Conservation (phyloP, 306 rosid genomes). For the Delonix regia region DNA sequence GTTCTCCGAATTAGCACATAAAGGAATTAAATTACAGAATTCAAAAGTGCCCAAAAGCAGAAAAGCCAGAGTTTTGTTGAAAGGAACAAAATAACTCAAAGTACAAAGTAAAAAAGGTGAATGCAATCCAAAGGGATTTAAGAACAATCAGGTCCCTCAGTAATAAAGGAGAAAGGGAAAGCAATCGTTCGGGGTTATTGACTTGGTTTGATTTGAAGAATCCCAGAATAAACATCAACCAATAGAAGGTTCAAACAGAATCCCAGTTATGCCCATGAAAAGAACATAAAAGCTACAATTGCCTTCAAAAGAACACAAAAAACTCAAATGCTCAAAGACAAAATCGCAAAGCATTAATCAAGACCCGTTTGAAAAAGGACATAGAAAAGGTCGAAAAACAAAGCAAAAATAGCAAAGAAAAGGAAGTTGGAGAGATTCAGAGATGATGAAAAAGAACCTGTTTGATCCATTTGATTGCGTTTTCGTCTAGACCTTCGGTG, state of each 20-base stretch:
- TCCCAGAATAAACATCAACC: neutral
- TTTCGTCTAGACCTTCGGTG: slow-evolving; percentile 92
- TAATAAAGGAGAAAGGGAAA: slow-evolving; percentile 2
- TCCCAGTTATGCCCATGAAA: neutral
- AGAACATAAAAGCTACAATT: neutral
- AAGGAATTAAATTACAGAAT: neutral
- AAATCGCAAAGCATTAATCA: neutral
- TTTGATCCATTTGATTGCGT: slow-evolving; percentile 86
- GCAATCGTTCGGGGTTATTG: neutral
- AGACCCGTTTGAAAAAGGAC: neutral
- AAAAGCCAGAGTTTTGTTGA: neutral
- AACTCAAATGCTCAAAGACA: too few relatives aligned
- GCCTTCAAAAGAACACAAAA: neutral
- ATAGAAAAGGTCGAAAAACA: neutral
- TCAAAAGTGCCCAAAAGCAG: neutral
- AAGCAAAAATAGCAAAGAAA: neutral
- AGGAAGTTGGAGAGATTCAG: neutral
- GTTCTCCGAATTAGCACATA: neutral
- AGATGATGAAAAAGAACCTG: slow-evolving; percentile 48
- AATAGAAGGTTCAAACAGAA: neutral
- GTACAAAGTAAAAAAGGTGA: neutral
- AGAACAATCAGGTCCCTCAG: neutral
- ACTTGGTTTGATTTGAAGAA: neutral
- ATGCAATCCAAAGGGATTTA: neutral
- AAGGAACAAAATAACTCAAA: neutral